Conservation (phyloP, 73 alveolate species). For the Paramecium caudatum region DNA sequence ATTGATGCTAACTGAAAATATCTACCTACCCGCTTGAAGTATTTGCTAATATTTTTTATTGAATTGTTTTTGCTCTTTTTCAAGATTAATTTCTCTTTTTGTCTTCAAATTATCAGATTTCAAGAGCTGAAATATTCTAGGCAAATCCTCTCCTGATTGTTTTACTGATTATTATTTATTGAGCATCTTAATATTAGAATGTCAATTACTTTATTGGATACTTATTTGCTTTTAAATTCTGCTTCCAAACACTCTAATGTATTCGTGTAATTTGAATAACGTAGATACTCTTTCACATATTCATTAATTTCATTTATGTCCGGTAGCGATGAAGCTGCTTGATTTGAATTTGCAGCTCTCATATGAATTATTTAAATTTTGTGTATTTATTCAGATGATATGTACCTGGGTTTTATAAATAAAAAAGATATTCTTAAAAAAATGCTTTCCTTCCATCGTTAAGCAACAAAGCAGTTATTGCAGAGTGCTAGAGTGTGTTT, state of each 20-base stretch:
- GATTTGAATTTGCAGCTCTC: slow-evolving; percentile 64
- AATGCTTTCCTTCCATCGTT: slow-evolving; percentile 40
- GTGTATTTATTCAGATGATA: too few species aligned
- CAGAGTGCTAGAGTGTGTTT: slow-evolving; percentile 30
- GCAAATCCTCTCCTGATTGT: slow-evolving; percentile 84
- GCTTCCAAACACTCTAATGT: slow-evolving; percentile 95
- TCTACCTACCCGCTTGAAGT: slow-evolving; percentile 92
- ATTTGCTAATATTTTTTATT: slow-evolving; percentile 92
- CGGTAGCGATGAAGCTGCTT: neutral
- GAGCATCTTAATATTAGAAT: slow-evolving; percentile 41
- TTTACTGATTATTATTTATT: slow-evolving; percentile 71
- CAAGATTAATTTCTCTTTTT: slow-evolving; percentile 90
- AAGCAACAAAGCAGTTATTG: slow-evolving; percentile 59
- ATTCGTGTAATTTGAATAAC: slow-evolving; percentile 82
- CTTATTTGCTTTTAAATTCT: slow-evolving; percentile 84
- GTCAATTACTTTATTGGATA: slow-evolving; percentile 56
- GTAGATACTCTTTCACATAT: slow-evolving; percentile 90
- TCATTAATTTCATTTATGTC: slow-evolving; percentile 77
- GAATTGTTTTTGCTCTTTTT: slow-evolving; percentile 87
- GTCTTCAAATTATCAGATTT: slow-evolving; percentile 87
- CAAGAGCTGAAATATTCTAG: slow-evolving; percentile 85
- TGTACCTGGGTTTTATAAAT: neutral
- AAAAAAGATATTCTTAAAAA: neutral
- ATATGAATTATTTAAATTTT: neutral
- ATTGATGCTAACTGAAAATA: slow-evolving; percentile 92